These are phyloP conservation scores for Mortierella sp. DNA, from an alignment of 371 early-diverging fungal species.

Conservation along the genomic window DNA sequence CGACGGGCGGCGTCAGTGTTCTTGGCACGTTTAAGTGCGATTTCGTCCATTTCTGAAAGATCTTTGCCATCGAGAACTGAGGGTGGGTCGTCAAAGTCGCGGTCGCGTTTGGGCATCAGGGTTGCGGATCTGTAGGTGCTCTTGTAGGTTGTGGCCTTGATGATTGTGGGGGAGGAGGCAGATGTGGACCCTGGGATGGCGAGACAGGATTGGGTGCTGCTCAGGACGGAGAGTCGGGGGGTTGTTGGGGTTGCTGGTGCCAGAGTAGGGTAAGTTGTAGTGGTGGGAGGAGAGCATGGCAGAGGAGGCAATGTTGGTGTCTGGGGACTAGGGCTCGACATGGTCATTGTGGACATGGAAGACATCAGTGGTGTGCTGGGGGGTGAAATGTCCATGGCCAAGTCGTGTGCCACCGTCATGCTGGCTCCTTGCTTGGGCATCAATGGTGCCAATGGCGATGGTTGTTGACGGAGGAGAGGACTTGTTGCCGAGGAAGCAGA, in stretches of 20 bases:
- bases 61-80: constrained; percentile 52
- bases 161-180: background rate
- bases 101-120: constrained; percentile 35
- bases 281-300: constrained; percentile 1
- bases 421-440: constrained; percentile 46
- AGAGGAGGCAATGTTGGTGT: constrained; percentile 16
- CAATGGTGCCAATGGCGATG: constrained; percentile 14
- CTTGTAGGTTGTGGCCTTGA: constrained; percentile 51
- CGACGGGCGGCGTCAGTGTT: constrained; percentile 97
- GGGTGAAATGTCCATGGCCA: constrained; percentile 39
- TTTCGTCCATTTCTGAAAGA: constrained; percentile 66
- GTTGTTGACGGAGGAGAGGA: constrained; percentile 3
- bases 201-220: constrained; percentile 35
- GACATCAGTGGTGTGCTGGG: constrained; percentile 28
- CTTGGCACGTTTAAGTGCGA: constrained; percentile 84
- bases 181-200: constrained; percentile 9
- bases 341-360: constrained; percentile 17
- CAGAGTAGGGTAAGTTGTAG: background rate
- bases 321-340: constrained; percentile 9
- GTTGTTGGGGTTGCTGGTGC: background rate
- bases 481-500: background rate
- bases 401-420: constrained; percentile 45
- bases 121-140: constrained; percentile 45
- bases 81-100: constrained; percentile 38
- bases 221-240: constrained; percentile 35